Evolutionary conservation across 495 filamentous ascomycete species (phyloP), one percentile per base, ranked within the genome.

Genomic region (Aspergillus bridgeri): DNA sequence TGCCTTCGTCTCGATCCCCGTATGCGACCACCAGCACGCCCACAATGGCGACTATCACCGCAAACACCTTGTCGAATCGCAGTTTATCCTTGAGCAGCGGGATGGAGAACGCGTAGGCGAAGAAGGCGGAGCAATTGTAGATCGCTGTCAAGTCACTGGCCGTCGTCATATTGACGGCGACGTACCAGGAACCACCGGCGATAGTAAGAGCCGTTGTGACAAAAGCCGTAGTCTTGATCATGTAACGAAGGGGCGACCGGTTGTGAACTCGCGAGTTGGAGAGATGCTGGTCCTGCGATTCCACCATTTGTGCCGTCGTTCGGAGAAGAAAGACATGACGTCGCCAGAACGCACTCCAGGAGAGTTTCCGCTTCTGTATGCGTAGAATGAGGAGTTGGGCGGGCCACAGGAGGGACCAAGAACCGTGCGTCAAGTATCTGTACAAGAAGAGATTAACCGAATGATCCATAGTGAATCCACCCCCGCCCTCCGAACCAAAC

Each of bases 61-160:
- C 86, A 38, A 92, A 69, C 23, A 89, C 82, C 75, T 97, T 98
- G 68, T 89, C 89, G 21, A 83, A 69, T 3, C 89, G 85, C 11
- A 95, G 65, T 65, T 86, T 87, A 70, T 98, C 94, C 24, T 90
- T 86, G 0, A 98, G 78, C 13, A 98, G 68, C 0, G 91, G 91
- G 21, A 98, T 90, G 47, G 88, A 91, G 66, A 98, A 98, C 9
- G 86, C 93, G 68, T 98, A 98, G 27, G 94, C 94, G 71, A 97
- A 98, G 74, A 98, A 98, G 48, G 94, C 92, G 50, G 90, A 96
- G 79, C 94, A 98, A 71, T 98, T 98, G 81, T 98, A 98, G 67
- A 98, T 98, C 22, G 94, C 94, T 0, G 94, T 98, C 54, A 98
- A 76, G 65, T 98, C 94, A 62, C 86, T 88, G 22, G 94, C 86